Base-by-base conservation (phyloP, 805 yeast species). In the Myxozyma monticola region DNA sequence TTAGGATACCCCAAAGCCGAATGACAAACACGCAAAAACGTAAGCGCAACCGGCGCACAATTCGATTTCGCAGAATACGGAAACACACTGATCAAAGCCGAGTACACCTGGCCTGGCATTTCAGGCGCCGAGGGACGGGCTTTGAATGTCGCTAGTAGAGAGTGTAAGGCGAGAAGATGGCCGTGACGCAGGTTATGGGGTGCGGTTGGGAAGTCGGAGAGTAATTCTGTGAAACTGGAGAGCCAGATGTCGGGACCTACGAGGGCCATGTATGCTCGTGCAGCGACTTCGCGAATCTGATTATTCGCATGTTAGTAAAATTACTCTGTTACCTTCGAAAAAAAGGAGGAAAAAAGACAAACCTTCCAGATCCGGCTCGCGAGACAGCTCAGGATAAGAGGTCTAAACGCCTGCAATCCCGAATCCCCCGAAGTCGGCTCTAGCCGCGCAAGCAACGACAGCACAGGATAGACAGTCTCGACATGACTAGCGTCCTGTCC, bases 231-330 rank as follows among this genome's bases (percentile, higher is more conserved):
- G 4, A 73, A 61, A 29, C 72, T 72, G 3, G 57, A 56, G 1
- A 60, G 49, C 2, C 68, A 60, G 7, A 68, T 63, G 1, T 67
- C 70, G 1, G 62, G 58, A 7, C 69, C 53, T 12, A 78, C 64
- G 41, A 84, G 65, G 0, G 83, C 68, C 0, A 84, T 78, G 1
- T 87, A 61, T 3, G 88, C 78, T 62, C 82, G 75, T 0, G 96
- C 87, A 0, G 96, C 85, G 79, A 87, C 78, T 62, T 90, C 96
- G 55, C 99, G 76, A 7, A 93, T 49, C 50, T 50, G 15, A n/a
- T n/a, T n/a, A n/a, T n/a, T n/a, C n/a, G n/a, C n/a, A n/a, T n/a
- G n/a, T n/a, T n/a, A n/a, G n/a, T n/a, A 46, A 17, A n/a, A 28
- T 2, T 4, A 25, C 9, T n/a, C 25, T n/a, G 5, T 18, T 5